phyloP scores from a whole-genome alignment of 352 stramenopile genomes.

The Saprolegnia diclina region DNA sequence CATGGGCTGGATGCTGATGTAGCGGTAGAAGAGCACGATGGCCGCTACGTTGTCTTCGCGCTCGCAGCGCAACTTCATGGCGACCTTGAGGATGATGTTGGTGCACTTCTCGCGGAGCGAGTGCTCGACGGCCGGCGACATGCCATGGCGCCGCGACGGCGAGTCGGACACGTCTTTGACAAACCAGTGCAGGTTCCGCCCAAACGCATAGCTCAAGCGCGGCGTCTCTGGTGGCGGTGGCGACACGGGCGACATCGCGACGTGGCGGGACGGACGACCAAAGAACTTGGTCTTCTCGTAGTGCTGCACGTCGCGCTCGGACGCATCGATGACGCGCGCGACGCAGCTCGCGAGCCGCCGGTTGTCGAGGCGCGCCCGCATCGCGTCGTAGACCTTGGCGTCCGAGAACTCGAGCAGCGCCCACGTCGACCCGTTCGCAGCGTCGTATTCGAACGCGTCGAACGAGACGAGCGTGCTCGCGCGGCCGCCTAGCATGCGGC shows the following conservation, averaged over 20 bases:
- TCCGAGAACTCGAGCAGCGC: slow-evolving; percentile 64
- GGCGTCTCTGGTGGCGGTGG: not conserved
- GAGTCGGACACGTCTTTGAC: slow-evolving; percentile 53
- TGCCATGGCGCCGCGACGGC: slow-evolving; percentile 43
- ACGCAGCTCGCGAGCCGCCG: slow-evolving; percentile 44
- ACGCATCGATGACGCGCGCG: slow-evolving; percentile 31
- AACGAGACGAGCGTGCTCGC: slow-evolving; percentile 39
- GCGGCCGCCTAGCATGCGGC: slow-evolving; percentile 11
- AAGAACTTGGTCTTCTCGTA: slow-evolving; percentile 17
- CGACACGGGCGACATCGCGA: not conserved
- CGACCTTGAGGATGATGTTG: slow-evolving; percentile 55
- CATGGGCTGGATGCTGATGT: slow-evolving; percentile 71
- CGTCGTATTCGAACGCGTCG: slow-evolving; percentile 44
- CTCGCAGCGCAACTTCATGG: slow-evolving; percentile 54
- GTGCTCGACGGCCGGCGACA: slow-evolving; percentile 65
- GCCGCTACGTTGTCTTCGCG: slow-evolving; percentile 66
- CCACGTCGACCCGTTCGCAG: slow-evolving; percentile 49
- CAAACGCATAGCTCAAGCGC: slow-evolving; percentile 44
- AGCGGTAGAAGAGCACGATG: slow-evolving; percentile 73
- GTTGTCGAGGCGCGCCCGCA: slow-evolving; percentile 53
- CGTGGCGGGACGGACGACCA: not conserved
- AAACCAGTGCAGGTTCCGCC: slow-evolving; percentile 69
- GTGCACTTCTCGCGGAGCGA: slow-evolving; percentile 57
- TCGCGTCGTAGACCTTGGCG: slow-evolving; percentile 38
- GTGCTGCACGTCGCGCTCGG: slow-evolving; percentile 25